Conservation (phyloP, 495 filamentous ascomycete genomes). For the Hypoxylon intermedium region DNA sequence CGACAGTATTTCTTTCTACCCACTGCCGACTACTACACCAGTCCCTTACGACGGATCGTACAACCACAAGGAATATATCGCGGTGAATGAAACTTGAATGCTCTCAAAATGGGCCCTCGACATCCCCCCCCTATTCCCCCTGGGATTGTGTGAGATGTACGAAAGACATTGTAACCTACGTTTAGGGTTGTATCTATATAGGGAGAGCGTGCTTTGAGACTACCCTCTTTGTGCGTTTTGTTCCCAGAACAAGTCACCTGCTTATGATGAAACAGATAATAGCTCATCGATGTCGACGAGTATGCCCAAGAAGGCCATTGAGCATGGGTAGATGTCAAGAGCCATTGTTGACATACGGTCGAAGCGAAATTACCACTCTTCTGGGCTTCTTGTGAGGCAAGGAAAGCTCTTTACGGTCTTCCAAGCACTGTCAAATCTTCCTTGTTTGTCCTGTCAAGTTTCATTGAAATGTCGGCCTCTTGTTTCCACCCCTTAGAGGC, state of each 20-base stretch:
- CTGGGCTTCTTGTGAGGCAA: conserved; percentile 3
- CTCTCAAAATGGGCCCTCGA: no score
- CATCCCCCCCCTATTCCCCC: no score
- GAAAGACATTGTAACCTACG: no score
- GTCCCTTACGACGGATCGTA: no score
- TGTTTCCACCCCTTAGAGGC: background rate
- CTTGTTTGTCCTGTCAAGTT: background rate
- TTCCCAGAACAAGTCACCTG: background rate
- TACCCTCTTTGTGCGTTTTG: background rate
- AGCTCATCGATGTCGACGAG: background rate
- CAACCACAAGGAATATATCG: no score
- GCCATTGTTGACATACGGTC: conserved; percentile 2
- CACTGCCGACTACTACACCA: no score
- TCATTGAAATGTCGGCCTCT: conserved; percentile 6
- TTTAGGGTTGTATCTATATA: no score
- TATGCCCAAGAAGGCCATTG: background rate
- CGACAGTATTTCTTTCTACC: no score
- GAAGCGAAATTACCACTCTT: conserved; percentile 14
- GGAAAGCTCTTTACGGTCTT: conserved; percentile 3
- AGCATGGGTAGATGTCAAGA: background rate
- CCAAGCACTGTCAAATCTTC: conserved; percentile 13
- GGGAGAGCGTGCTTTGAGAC: background rate
- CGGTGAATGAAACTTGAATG: no score
- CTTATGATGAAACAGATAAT: background rate
- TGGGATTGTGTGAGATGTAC: no score